Base-by-base conservation (phyloP, 768 basidiomycete species). In the Mycena polygramma region DNA sequence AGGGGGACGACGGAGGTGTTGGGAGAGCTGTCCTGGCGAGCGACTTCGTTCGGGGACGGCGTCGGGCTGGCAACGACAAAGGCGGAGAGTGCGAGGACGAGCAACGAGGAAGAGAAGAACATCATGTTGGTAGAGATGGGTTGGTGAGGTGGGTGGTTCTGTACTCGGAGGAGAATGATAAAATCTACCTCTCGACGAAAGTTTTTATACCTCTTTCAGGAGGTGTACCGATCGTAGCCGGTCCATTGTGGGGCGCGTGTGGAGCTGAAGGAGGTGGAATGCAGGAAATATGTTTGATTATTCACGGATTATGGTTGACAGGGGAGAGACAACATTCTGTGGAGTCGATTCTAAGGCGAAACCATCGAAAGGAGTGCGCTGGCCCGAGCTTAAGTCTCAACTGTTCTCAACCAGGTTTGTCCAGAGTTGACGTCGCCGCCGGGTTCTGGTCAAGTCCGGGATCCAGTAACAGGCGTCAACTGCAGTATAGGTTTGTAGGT, bases 1-100 rank as follows among this genome's bases (percentile, higher is more conserved):
- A 70, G 63, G 4, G 69, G 69, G 6, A 41, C 26, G 54, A 70
- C 58, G 43, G 62, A 68, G 22, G 60, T 17, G 53, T 62, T 62
- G 35, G 66, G 66, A 30, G 30, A 30, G 30, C 30, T 30, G 30
- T 30, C 30, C 30, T 30, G 30, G 30, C 30, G 30, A 46, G 7
- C 17, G 19, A 20, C 19, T 43, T 24, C 46, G 41, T 61, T 51
- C 24, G 20, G 54, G 13, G 57, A 45, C 4, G 46, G 57, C 0
- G 19, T 15, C 11, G 59, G 66, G 59, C 30, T 60, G 7, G 58
- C 66, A 20, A 7, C 41, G 43, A 14, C 52, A 53, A 54, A 54
- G 59, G 61, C 20, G 52, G 58, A 43, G 41, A 60, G 66, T 2
- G 51, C 41, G 35, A 61, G 15, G 22, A 68, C 51, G 41, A 58